phyloP scores from a whole-genome alignment of 495 filamentous ascomycete species.

The Trypethelium eluteriae region DNA sequence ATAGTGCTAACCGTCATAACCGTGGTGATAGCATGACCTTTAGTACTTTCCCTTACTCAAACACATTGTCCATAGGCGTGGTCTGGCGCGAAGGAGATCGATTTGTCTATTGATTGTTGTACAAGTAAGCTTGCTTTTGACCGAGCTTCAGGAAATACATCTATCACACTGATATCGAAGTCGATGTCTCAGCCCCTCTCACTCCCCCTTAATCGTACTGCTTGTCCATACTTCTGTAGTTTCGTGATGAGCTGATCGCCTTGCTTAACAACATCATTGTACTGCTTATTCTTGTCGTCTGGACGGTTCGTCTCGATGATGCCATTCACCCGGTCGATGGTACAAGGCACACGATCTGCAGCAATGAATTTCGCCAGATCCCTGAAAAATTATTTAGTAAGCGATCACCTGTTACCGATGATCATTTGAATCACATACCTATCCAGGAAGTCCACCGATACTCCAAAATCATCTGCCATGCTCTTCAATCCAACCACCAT shows the following conservation, averaged over 20 bases:
- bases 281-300: conserved; percentile 96
- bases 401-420: neutral
- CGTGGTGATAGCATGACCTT: too few relatives aligned
- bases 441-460: conserved; percentile 91
- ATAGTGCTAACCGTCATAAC: too few relatives aligned
- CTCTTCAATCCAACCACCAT: conserved; percentile 88
- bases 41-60: too few relatives aligned
- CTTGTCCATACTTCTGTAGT: conserved; percentile 96
- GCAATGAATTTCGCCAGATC: conserved; percentile 97
- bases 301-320: conserved; percentile 97
- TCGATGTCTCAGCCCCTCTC: conserved; percentile 55
- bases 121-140: too few relatives aligned
- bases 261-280: conserved; percentile 92
- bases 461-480: conserved; percentile 94
- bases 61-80: too few relatives aligned
- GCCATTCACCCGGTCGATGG: conserved; percentile 93
- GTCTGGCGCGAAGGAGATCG: too few relatives aligned
- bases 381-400: conserved; percentile 39
- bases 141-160: neutral
- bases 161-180: neutral
- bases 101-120: too few relatives aligned
- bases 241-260: conserved; percentile 97
- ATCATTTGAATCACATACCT: conserved; percentile 49
- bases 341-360: conserved; percentile 85
- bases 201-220: conserved; percentile 86